These are phyloP conservation scores for Ophiostoma piceae DNA, from an alignment of 2,329 filamentous ascomycete species.

Conservation along the genomic window DNA sequence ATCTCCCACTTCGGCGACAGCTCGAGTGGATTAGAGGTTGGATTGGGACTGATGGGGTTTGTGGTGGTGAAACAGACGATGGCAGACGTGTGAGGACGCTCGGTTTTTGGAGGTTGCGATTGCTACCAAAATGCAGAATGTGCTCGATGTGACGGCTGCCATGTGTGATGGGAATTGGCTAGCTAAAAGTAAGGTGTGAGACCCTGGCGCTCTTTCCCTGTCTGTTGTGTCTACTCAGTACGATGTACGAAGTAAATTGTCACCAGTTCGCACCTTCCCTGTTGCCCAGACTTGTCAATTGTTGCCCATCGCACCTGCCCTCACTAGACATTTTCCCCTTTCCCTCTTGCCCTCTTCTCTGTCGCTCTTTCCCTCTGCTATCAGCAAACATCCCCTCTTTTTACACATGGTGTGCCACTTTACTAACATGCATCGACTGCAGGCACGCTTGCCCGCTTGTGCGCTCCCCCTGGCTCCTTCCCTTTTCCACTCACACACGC, in stretches of 20 bases:
- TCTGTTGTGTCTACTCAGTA: background rate
- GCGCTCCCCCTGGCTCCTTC: background rate
- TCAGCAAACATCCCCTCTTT: background rate
- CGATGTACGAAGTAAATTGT: background rate
- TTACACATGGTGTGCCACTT: slow-evolving; percentile 8
- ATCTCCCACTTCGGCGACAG: slow-evolving; percentile 13
- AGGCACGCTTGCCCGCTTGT: background rate
- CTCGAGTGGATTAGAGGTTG: background rate
- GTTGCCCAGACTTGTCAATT: background rate
- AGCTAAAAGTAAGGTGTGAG: background rate
- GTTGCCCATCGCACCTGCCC: background rate
- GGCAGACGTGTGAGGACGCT: background rate
- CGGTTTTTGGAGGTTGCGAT: background rate
- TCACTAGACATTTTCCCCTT: slow-evolving; percentile 5
- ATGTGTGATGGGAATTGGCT: background rate
- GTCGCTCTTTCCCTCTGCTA: no score
- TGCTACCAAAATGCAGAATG: background rate
- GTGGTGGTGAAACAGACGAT: background rate
- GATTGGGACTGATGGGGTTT: background rate
- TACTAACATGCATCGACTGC: slow-evolving; percentile 6
- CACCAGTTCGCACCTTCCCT: slow-evolving; percentile 8
- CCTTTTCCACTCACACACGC: background rate
- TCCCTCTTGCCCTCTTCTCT: background rate
- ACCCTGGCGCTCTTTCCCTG: slow-evolving; percentile 12
- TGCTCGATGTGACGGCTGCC: slow-evolving; percentile 10